A percentile compares a stretch with the other conserved stretches of the same genome.
Conservation (phyloP, 2,329 filamentous ascomycete species). For the Saccharata proteae region DNA sequence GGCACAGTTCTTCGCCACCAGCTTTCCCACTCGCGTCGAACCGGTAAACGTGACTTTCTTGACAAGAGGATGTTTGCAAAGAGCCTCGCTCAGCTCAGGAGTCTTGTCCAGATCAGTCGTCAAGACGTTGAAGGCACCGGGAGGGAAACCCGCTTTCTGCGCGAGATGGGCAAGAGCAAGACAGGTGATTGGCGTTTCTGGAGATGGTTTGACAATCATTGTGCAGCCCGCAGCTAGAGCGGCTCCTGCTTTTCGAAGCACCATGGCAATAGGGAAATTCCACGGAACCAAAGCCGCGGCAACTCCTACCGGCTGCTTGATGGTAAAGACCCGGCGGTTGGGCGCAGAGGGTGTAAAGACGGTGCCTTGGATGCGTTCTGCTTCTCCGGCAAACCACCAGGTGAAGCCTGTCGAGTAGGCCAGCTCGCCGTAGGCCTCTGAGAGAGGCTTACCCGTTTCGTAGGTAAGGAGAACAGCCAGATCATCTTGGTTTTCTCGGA, state of each 20-base stretch:
- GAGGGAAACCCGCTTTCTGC: constrained; percentile 28
- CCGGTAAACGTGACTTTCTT: constrained; percentile 32
- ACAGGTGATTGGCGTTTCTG: constrained; percentile 28
- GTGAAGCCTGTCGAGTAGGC: constrained; percentile 43
- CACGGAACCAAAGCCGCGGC: constrained; percentile 31
- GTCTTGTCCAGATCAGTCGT: constrained; percentile 20
- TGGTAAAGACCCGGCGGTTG: constrained; percentile 53
- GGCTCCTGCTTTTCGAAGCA: constrained; percentile 22
- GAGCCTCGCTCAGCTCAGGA: constrained; percentile 19
- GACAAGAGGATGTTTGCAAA: constrained; percentile 27
- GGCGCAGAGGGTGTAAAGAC: constrained; percentile 48
- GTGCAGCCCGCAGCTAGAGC: constrained; percentile 23
- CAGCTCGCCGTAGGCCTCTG: constrained; percentile 40
- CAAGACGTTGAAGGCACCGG: constrained; percentile 30
- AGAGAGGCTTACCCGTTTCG: constrained; percentile 43
- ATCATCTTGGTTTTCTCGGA: constrained; percentile 49
- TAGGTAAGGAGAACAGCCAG: constrained; percentile 51
- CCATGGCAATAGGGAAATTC: constrained; percentile 26
- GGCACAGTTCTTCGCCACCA: constrained; percentile 29
- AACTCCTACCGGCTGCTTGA: constrained; percentile 47
- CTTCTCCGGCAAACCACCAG: constrained; percentile 49
- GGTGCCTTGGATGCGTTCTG: constrained; percentile 50
- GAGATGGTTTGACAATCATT: constrained; percentile 28
- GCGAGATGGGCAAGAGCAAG: constrained; percentile 27
- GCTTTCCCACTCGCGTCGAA: constrained; percentile 24